Evolutionary conservation across 2,329 filamentous ascomycete genomes (phyloP).

Genomic region (Cladophialophora carrionii): DNA sequence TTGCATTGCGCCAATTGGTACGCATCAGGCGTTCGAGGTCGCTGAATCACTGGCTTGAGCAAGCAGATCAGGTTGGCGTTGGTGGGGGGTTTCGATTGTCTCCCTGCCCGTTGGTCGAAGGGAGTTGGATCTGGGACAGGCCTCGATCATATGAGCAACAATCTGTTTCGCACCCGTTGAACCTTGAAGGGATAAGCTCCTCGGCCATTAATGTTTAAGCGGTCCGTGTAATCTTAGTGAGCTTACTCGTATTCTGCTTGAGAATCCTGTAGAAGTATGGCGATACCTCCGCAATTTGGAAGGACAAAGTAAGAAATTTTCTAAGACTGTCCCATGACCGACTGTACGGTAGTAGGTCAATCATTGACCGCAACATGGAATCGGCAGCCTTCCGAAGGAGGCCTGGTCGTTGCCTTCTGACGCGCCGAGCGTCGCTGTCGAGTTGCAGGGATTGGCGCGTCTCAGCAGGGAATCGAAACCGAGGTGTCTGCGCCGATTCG

Average conservation of each 20-base stretch:
- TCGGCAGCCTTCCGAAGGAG: background rate
- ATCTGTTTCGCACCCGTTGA: background rate
- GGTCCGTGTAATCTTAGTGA: slow-evolving; percentile 19
- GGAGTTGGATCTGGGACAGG: background rate
- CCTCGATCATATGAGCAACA: background rate
- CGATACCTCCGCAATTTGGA: slow-evolving; percentile 12
- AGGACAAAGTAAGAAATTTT: background rate
- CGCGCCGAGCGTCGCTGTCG: background rate
- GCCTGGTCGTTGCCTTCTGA: slow-evolving; percentile 3
- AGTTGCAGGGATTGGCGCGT: background rate
- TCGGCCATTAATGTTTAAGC: background rate
- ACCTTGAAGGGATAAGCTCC: background rate
- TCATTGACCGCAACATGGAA: background rate
- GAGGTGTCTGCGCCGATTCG: background rate
- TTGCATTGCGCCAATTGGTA: background rate
- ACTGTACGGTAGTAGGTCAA: background rate
- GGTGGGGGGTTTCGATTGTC: background rate
- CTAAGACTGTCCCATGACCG: background rate
- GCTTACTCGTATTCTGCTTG: slow-evolving; percentile 2
- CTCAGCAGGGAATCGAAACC: background rate
- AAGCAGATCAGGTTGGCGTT: background rate
- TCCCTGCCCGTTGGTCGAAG: background rate
- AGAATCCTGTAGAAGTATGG: background rate
- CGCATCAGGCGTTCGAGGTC: background rate
- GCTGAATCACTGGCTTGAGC: background rate